Base-by-base conservation (phyloP, 2,329 filamentous ascomycete species). In the Gnomoniopsis sp. region DNA sequence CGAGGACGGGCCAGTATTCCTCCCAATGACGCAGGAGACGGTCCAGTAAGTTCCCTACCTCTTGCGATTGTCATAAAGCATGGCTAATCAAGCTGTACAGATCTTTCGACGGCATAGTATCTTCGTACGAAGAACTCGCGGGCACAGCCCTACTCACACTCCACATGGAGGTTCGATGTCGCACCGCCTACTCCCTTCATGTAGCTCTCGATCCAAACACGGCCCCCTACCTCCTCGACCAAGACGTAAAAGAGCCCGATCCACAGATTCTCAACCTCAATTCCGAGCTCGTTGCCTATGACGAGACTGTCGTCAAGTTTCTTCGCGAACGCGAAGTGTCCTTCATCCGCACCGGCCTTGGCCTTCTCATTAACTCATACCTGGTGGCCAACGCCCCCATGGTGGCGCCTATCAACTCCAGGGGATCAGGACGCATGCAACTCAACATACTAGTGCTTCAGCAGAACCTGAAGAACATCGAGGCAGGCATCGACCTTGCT, bases 391-490 rank as follows among this genome's bases (percentile, higher is more conserved):
- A 89, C 63, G 85, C 87, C 1, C 77, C 81, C 19, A 83, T 84
- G 69, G 89, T 93, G 48, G 86, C 87, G 52, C 87, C 88, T 8
- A 93, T 99, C 87, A 97, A 99, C 71, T 77, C 76, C 41, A 85
- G 89, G 66, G 95, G 95, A 46, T 90, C 88, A 60, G 86, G 87
- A n/a, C 85, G 92, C 41, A 92, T 99, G 85, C 88, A 92, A 71
- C 85, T 98, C 68, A 96, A 99, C 71, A 91, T 97, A 51, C 82
- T 97, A 23, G 95, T 99, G 44, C 79, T 99, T 53, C 93, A 98
- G 74, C 95, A 99, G 71, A 97, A 96, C 68, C 84, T 99, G 57
- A 96, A 96, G 77, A 96, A 96, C 65, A 88, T 99, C 55, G 91
- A 95, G 72, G 79, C 84, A 2, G 83, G 82, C 10, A 87, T 90